Base-by-base conservation (phyloP, 75 land plant genomes). In the Pseudotsuga menziesii region DNA sequence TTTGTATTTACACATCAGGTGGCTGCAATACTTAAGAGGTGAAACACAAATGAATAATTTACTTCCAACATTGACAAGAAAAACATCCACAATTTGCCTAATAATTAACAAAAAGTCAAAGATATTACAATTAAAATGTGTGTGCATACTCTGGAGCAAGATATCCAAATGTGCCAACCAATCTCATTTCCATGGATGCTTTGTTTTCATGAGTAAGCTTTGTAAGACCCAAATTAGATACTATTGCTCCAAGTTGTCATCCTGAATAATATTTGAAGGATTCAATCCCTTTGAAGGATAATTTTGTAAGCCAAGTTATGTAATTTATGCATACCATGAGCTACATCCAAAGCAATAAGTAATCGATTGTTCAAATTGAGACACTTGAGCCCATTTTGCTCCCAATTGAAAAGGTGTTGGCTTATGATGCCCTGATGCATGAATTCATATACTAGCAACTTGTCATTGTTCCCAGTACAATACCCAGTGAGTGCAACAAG, bases 111-210 rank as follows among this genome's bases (percentile, higher is more conserved):
- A 29, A 29, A 29, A 1, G 32, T 29, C 32, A 29, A 29, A 29
- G 32, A 29, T 29, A 29, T 29, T 29, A 29, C 32, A 29, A 29
- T 29, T 29, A 29, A 29, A 29, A 29, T 1, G 0, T 29, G 32
- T 29, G 1, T 29, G 91, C 89, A 87, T 93, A 93, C 54, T 93
- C 96, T 60, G 93, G 96, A 3, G 96, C 96, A 74, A 93, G 90
- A 81, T 93, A 93, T 5, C 96, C 96, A 86, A 93, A 89, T 56
- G 93, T 93, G 17, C 96, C 96, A 7, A 93, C 96, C 72, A 93
- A 76, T 36, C 87, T 71, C 5, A 93, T 91, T 80, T 87, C 87
- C 78, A 93, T 75, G 17, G 93, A 89, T 35, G 81, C 77, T 66
- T 93, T 86, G 61, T 86, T 89, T 74, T 89, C 91, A 4, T 88